Conservation (phyloP, 2,329 filamentous ascomycete species). For the Monosporascus cannonballus region DNA sequence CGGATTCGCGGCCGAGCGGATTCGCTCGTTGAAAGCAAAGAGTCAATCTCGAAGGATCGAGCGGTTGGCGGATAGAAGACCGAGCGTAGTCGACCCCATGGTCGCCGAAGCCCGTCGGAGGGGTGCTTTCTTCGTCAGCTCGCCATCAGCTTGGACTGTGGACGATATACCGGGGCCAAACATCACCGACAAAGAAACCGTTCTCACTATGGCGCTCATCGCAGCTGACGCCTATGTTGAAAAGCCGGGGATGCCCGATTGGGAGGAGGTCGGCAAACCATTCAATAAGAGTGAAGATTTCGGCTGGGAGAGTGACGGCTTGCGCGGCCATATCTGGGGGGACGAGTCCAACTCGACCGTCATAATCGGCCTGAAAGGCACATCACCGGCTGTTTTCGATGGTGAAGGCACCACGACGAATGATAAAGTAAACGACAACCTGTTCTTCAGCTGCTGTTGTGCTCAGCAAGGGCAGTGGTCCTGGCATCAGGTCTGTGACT, state of each 20-base stretch:
- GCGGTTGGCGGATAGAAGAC: constrained; percentile 71
- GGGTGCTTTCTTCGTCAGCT: constrained; percentile 62
- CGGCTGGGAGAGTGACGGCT: constrained; percentile 84
- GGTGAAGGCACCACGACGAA: constrained; percentile 96
- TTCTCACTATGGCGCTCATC: constrained; percentile 82
- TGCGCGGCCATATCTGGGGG: constrained; percentile 87
- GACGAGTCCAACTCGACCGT: constrained; percentile 81
- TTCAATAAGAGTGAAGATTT: constrained; percentile 88
- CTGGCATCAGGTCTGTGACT: constrained; percentile 91
- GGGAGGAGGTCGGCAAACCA: constrained; percentile 71
- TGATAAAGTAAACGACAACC: constrained; percentile 95
- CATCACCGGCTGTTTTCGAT: constrained; percentile 84
- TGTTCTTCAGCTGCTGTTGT: constrained; percentile 98
- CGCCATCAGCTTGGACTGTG: constrained; percentile 72
- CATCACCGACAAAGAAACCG: constrained; percentile 75
- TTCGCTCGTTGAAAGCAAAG: constrained; percentile 51
- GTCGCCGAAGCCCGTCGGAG: constrained; percentile 65
- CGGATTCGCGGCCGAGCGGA: constrained; percentile 42
- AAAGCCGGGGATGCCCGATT: constrained; percentile 64
- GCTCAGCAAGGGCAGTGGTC: constrained; percentile 85
- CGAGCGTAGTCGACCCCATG: constrained; percentile 70
- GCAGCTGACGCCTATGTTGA: constrained; percentile 84
- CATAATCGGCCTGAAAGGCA: constrained; percentile 90
- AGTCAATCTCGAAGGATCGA: constrained; percentile 68
- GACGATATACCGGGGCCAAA: constrained; percentile 77